phyloP scores from a whole-genome alignment of 176 grass and related monocot genomes.

The Phyllostachys edulis region DNA sequence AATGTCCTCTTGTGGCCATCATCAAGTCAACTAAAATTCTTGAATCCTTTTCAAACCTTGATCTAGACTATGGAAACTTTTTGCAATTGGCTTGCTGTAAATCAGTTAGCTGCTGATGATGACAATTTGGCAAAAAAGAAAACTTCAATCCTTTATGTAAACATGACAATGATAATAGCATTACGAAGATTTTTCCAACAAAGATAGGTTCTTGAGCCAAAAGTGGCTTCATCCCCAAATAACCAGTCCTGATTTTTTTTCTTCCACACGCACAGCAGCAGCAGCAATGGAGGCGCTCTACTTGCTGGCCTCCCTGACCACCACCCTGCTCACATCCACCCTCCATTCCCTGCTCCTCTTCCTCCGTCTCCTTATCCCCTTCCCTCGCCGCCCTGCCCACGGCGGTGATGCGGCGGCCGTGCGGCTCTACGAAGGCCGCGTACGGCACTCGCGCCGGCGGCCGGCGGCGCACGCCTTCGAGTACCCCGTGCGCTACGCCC shows the following conservation, averaged over 20 bases:
- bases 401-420: neutral
- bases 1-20: neutral
- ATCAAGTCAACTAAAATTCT: neutral
- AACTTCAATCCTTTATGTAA: neutral
- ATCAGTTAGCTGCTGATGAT: neutral
- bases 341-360: conserved; percentile 41
- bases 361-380: conserved; percentile 36
- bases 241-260: neutral
- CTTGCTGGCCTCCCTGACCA: conserved; percentile 52
- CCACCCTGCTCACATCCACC: conserved; percentile 42
- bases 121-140: neutral
- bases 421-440: conserved; percentile 67
- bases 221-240: neutral
- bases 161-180: neutral
- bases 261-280: neutral
- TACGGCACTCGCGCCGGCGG: conserved; percentile 55
- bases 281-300: conserved; percentile 60
- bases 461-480: conserved; percentile 75
- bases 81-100: neutral
- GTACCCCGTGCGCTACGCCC: conserved; percentile 74
- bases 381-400: neutral
- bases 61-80: neutral
- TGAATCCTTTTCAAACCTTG: neutral
- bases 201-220: neutral
- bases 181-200: neutral